A percentile compares a stretch with the other conserved stretches of the same genome.
phyloP scores from a whole-genome alignment of 73 alveolate species.

The Diophrys sp. region DNA sequence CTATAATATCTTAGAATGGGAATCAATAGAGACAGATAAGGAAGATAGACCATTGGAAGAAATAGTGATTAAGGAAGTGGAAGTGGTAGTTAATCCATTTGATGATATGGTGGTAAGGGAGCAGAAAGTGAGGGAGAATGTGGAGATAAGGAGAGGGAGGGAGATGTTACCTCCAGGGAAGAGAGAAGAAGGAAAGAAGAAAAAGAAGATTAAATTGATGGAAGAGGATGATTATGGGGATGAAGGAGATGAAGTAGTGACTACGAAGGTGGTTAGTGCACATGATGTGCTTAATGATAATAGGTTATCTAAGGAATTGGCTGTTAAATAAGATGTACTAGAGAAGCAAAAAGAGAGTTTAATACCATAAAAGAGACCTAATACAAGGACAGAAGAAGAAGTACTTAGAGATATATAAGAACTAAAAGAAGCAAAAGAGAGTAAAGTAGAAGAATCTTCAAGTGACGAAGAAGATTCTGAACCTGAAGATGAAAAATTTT shows the following conservation, averaged over 20 bases:
- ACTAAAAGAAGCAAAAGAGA: constrained; percentile 23
- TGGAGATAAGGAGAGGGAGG: constrained; percentile 11
- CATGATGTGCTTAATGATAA: constrained; percentile 72
- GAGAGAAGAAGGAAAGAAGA: constrained; percentile 39
- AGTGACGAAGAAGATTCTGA: constrained; percentile 3
- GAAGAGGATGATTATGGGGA: constrained; percentile 66
- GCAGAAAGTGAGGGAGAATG: constrained; percentile 1
- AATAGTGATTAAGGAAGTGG: constrained; percentile 47
- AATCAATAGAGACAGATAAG: constrained; percentile 65
- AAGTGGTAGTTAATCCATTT: constrained; percentile 75
- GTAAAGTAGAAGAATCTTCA: background rate
- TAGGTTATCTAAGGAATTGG: constrained; percentile 28
- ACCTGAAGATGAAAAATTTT: background rate
- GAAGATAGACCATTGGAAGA: constrained; percentile 68
- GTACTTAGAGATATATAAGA: constrained; percentile 25
- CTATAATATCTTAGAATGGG: constrained; percentile 56
- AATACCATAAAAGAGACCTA: constrained; percentile 15
- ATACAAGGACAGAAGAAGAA: constrained; percentile 11
- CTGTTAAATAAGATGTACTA: constrained; percentile 9
- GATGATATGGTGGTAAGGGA: constrained; percentile 17
- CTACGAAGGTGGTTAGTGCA: background rate
- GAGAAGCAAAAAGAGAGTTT: background rate
- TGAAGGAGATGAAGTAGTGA: constrained; percentile 29
- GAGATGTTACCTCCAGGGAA: constrained; percentile 1
- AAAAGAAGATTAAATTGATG: constrained; percentile 46